A percentile compares a stretch with the other conserved stretches of the same genome.
Evolutionary conservation across 805 yeast genomes (phyloP).

Genomic region (Saturnispora gosingensis): DNA sequence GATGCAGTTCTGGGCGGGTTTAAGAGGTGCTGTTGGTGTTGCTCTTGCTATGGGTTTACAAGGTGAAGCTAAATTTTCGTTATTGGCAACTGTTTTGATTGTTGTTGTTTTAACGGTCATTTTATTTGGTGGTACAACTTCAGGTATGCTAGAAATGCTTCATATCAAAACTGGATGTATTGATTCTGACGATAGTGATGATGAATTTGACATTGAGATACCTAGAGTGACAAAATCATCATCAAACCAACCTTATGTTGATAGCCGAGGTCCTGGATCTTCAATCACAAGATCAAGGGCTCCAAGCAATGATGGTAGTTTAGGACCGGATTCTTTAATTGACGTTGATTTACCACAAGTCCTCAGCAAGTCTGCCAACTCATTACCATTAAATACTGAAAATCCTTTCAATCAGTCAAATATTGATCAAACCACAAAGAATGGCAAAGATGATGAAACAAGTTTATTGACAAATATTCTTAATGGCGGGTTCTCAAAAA

Average conservation of each 20-base stretch:
- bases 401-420: constrained; percentile 4
- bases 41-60: constrained; percentile 96
- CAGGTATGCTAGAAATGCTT: constrained; percentile 92
- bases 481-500: constrained; percentile 72
- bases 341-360: constrained; percentile 5
- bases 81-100: constrained; percentile 89
- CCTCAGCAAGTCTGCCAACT: constrained; percentile 1
- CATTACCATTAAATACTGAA: constrained; percentile 2
- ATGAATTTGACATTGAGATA: constrained; percentile 90
- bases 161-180: constrained; percentile 89
- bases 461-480: constrained; percentile 25
- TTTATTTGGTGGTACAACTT: constrained; percentile 96
- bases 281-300: constrained; percentile 17
- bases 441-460: background rate
- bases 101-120: constrained; percentile 96
- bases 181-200: constrained; percentile 78
- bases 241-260: background rate
- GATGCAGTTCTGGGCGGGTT: constrained; percentile 99
- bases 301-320: constrained; percentile 19
- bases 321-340: constrained; percentile 10
- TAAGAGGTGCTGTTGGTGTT: constrained; percentile 98
- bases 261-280: background rate
- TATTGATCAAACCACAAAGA: background rate
- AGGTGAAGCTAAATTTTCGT: constrained; percentile 83
- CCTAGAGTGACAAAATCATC: constrained; percentile 23